These are phyloP conservation scores for Suillus hirtellus DNA, from an alignment of 768 basidiomycete genomes.

Conservation along the genomic window DNA sequence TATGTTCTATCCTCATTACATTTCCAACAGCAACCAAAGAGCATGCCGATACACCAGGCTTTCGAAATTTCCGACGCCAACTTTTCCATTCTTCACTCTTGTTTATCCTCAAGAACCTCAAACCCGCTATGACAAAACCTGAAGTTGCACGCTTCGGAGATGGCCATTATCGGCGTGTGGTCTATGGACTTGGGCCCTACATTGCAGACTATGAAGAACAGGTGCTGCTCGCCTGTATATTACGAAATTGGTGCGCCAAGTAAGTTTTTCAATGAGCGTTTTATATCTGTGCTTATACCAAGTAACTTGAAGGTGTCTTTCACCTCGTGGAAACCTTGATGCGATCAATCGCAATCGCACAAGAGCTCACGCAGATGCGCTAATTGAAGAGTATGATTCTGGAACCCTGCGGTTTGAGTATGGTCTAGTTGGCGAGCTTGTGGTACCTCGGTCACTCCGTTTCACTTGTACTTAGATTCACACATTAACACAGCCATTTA, in stretches of 20 bases:
- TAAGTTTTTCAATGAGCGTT: conserved; percentile 16
- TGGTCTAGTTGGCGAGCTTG: conserved; percentile 31
- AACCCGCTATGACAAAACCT: too few relatives aligned
- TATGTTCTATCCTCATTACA: neutral
- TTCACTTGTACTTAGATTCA: neutral
- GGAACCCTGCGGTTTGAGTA: conserved; percentile 35
- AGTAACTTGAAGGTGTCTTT: conserved; percentile 24
- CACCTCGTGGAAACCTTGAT: conserved; percentile 28
- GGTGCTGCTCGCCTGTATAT: conserved; percentile 33
- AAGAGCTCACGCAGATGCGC: conserved; percentile 23
- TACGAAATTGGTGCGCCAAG: conserved; percentile 39
- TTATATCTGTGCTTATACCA: conserved; percentile 10
- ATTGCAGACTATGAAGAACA: conserved; percentile 46
- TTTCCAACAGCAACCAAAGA: conserved; percentile 9
- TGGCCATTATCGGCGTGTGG: conserved; percentile 25
- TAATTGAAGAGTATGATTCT: conserved; percentile 28
- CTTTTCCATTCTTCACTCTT: too few relatives aligned
- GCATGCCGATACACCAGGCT: conserved; percentile 13
- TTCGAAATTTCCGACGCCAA: too few relatives aligned
- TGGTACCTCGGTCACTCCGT: neutral
- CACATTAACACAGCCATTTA: conserved; percentile 8
- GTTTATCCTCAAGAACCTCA: too few relatives aligned
- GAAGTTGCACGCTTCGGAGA: too few relatives aligned
- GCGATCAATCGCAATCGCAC: conserved; percentile 16
- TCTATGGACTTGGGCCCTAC: conserved; percentile 38